phyloP scores from a whole-genome alignment of 148 eudicot species.

The Cornus kousa region DNA sequence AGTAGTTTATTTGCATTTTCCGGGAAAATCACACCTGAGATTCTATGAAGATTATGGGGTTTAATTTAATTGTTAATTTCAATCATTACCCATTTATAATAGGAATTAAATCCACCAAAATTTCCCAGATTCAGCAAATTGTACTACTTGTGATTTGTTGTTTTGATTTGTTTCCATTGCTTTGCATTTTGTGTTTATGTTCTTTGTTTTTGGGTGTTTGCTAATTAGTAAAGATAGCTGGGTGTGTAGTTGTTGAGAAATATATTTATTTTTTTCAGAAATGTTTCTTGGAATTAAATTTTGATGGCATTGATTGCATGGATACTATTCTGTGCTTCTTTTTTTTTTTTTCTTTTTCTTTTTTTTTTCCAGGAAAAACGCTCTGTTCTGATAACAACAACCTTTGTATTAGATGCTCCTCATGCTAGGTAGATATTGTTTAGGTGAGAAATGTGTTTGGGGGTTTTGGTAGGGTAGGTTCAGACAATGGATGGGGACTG shows the following conservation, averaged over 20 bases:
- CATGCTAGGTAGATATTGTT: slow-evolving; percentile 10
- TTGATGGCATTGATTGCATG: slow-evolving; percentile 23
- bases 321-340: slow-evolving; percentile 16
- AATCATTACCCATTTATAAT: slow-evolving; percentile 7
- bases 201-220: slow-evolving; percentile 1
- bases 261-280: background rate
- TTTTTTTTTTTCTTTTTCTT: background rate
- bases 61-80: slow-evolving; percentile 17
- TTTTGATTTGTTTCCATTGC: slow-evolving; percentile 1
- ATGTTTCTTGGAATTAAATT: slow-evolving; percentile 3
- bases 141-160: slow-evolving; percentile 10
- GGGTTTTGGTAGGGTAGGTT: slow-evolving; percentile 17
- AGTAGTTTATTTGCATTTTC: slow-evolving; percentile 14
- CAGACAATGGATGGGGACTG: slow-evolving; percentile 13
- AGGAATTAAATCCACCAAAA: slow-evolving; percentile 15
- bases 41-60: slow-evolving; percentile 18
- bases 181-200: slow-evolving; percentile 11
- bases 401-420: slow-evolving; percentile 6
- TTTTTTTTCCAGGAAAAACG: slow-evolving; percentile 14
- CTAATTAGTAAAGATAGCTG: slow-evolving; percentile 16
- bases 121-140: slow-evolving; percentile 15
- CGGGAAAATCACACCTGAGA: slow-evolving; percentile 15
- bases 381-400: background rate
- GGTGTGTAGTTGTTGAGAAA: background rate
- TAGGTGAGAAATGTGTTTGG: slow-evolving; percentile 9